Percentiles rank a stretch among this genome's conserved stretches.
phyloP scores from a whole-genome alignment of 2,329 filamentous ascomycete genomes.

The Ascochyta fabae region DNA sequence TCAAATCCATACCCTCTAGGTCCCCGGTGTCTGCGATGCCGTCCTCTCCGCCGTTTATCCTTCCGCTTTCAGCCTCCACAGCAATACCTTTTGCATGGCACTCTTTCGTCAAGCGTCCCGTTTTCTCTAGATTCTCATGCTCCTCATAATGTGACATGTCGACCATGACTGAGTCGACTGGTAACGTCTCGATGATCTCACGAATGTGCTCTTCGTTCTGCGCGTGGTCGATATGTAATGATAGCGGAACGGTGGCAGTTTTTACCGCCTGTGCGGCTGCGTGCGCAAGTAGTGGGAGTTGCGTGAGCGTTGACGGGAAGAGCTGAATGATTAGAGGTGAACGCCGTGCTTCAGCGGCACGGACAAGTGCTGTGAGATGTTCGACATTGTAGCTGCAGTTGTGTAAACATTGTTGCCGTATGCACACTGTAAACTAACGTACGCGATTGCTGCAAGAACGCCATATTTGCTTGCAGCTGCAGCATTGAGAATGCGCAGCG shows the following conservation, averaged over 20 bases:
- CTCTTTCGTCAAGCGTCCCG: slow-evolving; percentile 64
- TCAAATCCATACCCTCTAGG: slow-evolving; percentile 55
- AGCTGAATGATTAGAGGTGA: slow-evolving; percentile 47
- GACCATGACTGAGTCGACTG: slow-evolving; percentile 77
- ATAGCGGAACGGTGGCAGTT: slow-evolving; percentile 51
- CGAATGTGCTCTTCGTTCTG: slow-evolving; percentile 53
- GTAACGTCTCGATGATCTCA: slow-evolving; percentile 54
- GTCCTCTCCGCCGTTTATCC: slow-evolving; percentile 76
- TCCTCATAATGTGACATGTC: slow-evolving; percentile 78
- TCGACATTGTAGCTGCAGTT: slow-evolving; percentile 44
- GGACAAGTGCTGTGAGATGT: slow-evolving; percentile 44
- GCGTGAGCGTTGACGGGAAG: slow-evolving; percentile 69
- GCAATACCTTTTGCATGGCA: slow-evolving; percentile 70
- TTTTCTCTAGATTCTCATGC: slow-evolving; percentile 71
- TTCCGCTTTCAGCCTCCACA: slow-evolving; percentile 72
- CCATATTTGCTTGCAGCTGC: slow-evolving; percentile 64
- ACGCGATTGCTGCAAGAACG: slow-evolving; percentile 58
- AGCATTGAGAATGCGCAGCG: slow-evolving; percentile 60
- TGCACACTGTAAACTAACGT: slow-evolving; percentile 3
- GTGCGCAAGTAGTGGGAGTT: slow-evolving; percentile 60
- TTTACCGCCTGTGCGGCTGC: slow-evolving; percentile 52
- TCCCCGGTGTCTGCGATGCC: slow-evolving; percentile 72
- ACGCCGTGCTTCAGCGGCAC: slow-evolving; percentile 42
- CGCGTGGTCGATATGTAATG: slow-evolving; percentile 57
- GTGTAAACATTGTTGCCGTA: not conserved